phyloP scores from a whole-genome alignment of 1,139 yeast genomes.

The Yamadazyma blattariae region DNA sequence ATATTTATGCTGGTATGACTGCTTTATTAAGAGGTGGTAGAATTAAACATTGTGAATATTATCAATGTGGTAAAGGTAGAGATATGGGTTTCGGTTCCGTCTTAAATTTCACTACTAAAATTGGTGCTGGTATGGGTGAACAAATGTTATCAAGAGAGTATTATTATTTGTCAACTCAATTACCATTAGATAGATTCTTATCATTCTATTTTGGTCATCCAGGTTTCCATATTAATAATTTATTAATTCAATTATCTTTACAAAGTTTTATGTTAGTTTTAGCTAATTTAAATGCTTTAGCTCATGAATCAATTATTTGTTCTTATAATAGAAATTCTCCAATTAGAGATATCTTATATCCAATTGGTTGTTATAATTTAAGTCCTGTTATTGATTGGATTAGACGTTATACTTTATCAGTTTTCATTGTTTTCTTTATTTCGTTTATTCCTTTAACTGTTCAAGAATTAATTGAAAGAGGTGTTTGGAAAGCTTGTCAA shows the following conservation, averaged over 20 bases:
- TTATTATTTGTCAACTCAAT: conserved; percentile 94
- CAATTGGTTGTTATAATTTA: conserved; percentile 92
- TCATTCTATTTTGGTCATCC: conserved; percentile 98
- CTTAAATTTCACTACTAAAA: conserved; percentile 96
- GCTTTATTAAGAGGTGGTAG: conserved; percentile 98
- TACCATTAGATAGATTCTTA: conserved; percentile 94
- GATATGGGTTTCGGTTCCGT: conserved; percentile 99
- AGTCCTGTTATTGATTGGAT: conserved; percentile 93
- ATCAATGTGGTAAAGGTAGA: conserved; percentile 99
- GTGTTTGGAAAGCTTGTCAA: conserved; percentile 91
- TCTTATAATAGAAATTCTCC: conserved; percentile 81
- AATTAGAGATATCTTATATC: conserved; percentile 77
- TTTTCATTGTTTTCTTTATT: conserved; percentile 97
- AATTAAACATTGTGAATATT: conserved; percentile 98
- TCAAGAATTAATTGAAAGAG: conserved; percentile 97
- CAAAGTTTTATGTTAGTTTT: conserved; percentile 90
- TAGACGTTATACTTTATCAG: conserved; percentile 94
- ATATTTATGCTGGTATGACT: conserved; percentile 99
- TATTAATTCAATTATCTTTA: conserved; percentile 91
- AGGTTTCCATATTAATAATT: conserved; percentile 97
- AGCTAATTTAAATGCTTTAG: conserved; percentile 87
- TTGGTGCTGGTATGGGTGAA: conserved; percentile 99
- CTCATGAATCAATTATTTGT: conserved; percentile 88
- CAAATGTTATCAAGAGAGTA: conserved; percentile 98
- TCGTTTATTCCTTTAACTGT: conserved; percentile 94